Evolutionary conservation across 1,284 basidiomycete species (phyloP), one percentile per base, ranked within the genome.

Genomic region (Marasmius sp.): DNA sequence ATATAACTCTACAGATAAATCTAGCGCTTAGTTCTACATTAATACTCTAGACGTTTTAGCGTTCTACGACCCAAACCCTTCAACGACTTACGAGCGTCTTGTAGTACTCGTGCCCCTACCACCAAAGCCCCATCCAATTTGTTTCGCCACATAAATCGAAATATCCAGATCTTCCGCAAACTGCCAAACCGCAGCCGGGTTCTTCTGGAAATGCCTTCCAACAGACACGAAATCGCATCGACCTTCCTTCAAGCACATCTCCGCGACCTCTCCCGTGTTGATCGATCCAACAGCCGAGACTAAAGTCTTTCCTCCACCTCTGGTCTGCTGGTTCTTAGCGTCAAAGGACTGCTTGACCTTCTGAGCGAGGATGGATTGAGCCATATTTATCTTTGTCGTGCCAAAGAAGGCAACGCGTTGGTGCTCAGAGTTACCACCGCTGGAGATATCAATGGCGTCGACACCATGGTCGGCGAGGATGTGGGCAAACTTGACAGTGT

Each of bases 381-480:
- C 60, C 27, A 27, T 27, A 5, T 27, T 27, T 5, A 5, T 27
- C 27, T 27, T 27, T 12, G 85, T 87, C 36, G 83, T 81, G 3
- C 82, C 82, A 0, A 77, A 76, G 1, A 76, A 73, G 14, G 79
- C 79, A 50, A 85, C 68, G 20, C 76, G 72, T 62, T 84, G 82
- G 48, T 78, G 72, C 1, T 76, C 69, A 63, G 81, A 81, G 64
- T 81, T 85, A 1, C 88, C 89, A 7, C 84, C 87, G 1, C 79
- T 79, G n/a, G 84, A 86, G 47, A 88, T 77, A 66, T 92, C 89
- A 43, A 91, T 73, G 47, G 91, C 77, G 69, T 90, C 88, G 49
- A 91, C 80, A 2, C 87, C 88, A n/a, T 81, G 77, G 16, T 83
- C 80, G 22, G 74, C 73, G 3, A 91, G 77, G 64, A 85, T 76